These are phyloP conservation scores for Graphilbum sp. DNA, from an alignment of 2,329 filamentous ascomycete species.

Conservation along the genomic window DNA sequence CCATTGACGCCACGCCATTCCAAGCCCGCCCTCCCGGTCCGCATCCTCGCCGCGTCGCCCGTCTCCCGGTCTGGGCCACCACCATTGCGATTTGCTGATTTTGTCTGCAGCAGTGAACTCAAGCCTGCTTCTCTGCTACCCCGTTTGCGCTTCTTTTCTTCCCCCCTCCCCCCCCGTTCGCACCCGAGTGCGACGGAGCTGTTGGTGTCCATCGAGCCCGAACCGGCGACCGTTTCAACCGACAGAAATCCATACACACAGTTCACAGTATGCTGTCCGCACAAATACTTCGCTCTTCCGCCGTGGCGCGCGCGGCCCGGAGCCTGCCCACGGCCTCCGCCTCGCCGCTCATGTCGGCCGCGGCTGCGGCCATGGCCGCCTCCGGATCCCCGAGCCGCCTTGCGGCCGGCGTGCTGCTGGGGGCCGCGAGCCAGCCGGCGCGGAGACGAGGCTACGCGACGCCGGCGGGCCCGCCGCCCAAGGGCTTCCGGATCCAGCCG, in stretches of 20 bases:
- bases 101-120: no score
- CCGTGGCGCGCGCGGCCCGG: conserved; percentile 1
- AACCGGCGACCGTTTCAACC: no score
- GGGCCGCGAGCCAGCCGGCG: neutral
- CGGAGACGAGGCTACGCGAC: conserved; percentile 36
- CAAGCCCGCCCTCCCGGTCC: no score
- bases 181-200: neutral
- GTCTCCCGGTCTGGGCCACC: no score
- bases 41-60: no score
- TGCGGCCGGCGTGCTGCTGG: neutral
- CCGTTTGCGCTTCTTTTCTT: neutral
- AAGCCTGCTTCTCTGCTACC: no score
- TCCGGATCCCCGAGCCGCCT: neutral
- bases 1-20: no score
- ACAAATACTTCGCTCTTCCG: conserved; percentile 8
- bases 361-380: conserved; percentile 1
- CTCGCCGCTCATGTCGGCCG: neutral
- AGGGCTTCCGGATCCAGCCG: conserved; percentile 62
- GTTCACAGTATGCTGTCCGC: conserved; percentile 7
- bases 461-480: conserved; percentile 61
- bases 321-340: neutral
- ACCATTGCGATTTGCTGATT: no score
- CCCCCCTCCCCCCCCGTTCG: no score
- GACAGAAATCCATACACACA: no score
- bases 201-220: no score